Evolutionary conservation across 108 stramenopile genomes (phyloP).

Genomic region (Seminavis robusta): DNA sequence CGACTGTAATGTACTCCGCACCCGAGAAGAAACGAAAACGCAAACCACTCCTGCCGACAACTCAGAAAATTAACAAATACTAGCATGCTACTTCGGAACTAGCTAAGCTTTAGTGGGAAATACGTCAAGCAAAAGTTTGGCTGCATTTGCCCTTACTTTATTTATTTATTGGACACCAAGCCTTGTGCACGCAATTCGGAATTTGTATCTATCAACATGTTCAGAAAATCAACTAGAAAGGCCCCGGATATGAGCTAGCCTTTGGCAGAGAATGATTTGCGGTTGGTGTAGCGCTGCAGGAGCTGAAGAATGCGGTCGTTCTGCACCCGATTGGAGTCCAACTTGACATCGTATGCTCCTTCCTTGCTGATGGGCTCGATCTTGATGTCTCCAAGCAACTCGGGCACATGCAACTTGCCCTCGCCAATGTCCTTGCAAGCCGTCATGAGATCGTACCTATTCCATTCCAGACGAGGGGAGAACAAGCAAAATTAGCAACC

Average conservation of each 20-base stretch:
- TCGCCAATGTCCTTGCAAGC: conserved; percentile 86
- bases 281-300: conserved; percentile 53
- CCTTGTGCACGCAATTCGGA: no score
- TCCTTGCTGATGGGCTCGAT: conserved; percentile 73
- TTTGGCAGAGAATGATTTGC: conserved; percentile 22
- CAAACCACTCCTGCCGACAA: conserved; percentile 31
- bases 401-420: conserved; percentile 73
- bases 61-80: no score
- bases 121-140: no score
- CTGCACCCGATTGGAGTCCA: conserved; percentile 63
- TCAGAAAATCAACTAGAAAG: no score
- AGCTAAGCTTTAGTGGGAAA: no score
- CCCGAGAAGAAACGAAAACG: conserved; percentile 43
- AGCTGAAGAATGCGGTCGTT: conserved; percentile 64
- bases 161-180: no score
- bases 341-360: conserved; percentile 79
- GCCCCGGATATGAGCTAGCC: not conserved
- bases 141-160: no score
- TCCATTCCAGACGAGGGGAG: not conserved
- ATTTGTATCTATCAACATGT: no score
- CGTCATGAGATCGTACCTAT: conserved; percentile 76
- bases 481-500: not conserved
- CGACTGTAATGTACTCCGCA: conserved; percentile 70
- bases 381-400: conserved; percentile 64
- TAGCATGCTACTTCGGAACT: no score